These are phyloP conservation scores for Cymbopogon citratus DNA, from an alignment of 176 grass and related monocot species.

Conservation along the genomic window DNA sequence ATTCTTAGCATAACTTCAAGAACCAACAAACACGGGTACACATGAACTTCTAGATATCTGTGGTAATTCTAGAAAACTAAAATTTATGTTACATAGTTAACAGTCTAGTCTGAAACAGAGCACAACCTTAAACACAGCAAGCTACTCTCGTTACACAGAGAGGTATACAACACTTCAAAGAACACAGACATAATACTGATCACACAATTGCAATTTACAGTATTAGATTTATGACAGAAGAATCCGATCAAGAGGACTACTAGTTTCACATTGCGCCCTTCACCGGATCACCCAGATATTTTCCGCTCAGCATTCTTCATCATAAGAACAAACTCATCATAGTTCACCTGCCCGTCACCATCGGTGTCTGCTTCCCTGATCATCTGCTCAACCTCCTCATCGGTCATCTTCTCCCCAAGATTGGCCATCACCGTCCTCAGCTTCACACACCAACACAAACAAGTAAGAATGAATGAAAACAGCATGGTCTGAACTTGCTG, in stretches of 20 bases:
- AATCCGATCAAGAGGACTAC: background rate
- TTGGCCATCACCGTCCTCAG: conserved; percentile 65
- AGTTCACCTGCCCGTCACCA: conserved; percentile 65
- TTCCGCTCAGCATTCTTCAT: conserved; percentile 52
- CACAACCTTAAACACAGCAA: background rate
- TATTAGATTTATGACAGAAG: background rate
- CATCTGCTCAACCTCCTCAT: conserved; percentile 68
- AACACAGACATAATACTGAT: conserved; percentile 15
- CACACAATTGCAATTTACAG: conserved; percentile 22
- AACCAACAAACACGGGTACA: background rate
- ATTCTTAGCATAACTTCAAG: background rate
- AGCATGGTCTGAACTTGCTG: background rate
- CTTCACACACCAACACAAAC: conserved; percentile 19
- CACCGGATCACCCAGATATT: conserved; percentile 40
- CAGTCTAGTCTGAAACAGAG: background rate
- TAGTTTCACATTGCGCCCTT: background rate
- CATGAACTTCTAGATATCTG: background rate
- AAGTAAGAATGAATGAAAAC: background rate
- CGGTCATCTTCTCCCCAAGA: conserved; percentile 64
- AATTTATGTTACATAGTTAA: background rate
- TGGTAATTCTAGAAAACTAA: background rate
- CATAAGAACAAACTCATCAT: conserved; percentile 61
- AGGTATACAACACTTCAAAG: background rate
- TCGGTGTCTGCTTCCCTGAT: conserved; percentile 63
- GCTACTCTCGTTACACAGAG: background rate